Conservation (phyloP, 768 basidiomycete species). For the Pisolithus marmoratus region DNA sequence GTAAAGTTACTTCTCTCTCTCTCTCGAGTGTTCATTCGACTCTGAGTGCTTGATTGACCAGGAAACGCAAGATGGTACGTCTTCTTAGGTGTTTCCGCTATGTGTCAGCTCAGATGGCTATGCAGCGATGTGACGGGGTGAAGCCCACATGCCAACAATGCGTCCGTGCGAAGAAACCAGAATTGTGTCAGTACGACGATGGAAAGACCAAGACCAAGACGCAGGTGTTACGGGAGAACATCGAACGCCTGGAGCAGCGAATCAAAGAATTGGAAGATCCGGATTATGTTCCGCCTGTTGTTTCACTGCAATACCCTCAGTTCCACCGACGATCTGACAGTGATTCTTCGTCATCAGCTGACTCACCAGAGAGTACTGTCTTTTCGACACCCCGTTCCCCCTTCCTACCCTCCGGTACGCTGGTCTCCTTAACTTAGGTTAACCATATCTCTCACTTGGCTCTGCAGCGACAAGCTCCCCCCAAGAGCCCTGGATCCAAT, state of each 20-base stretch:
- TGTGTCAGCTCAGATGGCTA: slow-evolving; percentile 7
- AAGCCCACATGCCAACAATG: slow-evolving; percentile 81
- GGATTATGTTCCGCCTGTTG: slow-evolving; percentile 61
- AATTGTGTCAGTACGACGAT: slow-evolving; percentile 76
- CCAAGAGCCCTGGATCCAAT: slow-evolving; percentile 45
- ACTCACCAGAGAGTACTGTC: slow-evolving; percentile 47
- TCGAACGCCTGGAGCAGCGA: slow-evolving; percentile 63
- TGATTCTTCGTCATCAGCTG: slow-evolving; percentile 45
- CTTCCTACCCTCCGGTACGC: slow-evolving; percentile 48
- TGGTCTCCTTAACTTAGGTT: not conserved
- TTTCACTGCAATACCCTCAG: slow-evolving; percentile 69
- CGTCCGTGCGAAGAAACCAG: slow-evolving; percentile 67
- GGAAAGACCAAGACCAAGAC: slow-evolving; percentile 81
- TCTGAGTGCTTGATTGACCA: slow-evolving; percentile 22
- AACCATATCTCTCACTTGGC: slow-evolving; percentile 6
- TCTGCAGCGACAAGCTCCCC: slow-evolving; percentile 43
- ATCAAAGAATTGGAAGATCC: slow-evolving; percentile 73
- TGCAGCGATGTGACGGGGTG: slow-evolving; percentile 68
- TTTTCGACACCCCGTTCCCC: slow-evolving; percentile 54
- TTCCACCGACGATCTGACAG: slow-evolving; percentile 36
- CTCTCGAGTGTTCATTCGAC: slow-evolving; percentile 5
- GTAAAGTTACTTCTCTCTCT: slow-evolving; percentile 28
- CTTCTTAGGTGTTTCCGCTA: not conserved
- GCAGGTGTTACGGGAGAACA: slow-evolving; percentile 72
- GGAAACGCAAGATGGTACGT: slow-evolving; percentile 67